Percentiles rank a stretch among this genome's conserved stretches.
Conservation (phyloP, 495 filamentous ascomycete species). For the Margaritispora aquatica region DNA sequence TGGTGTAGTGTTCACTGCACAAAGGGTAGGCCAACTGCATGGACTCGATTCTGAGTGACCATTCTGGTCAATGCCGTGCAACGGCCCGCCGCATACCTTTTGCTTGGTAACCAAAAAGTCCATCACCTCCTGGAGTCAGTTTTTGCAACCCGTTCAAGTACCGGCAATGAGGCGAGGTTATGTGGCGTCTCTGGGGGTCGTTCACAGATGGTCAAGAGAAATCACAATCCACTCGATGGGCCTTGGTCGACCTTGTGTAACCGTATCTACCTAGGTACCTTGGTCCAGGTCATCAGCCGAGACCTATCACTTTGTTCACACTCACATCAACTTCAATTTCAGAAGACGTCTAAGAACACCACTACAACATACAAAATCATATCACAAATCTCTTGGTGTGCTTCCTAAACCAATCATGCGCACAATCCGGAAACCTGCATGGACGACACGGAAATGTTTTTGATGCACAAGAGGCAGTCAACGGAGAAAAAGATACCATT, state of each 20-base stretch:
- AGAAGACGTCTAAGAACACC: background rate
- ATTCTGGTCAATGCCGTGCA: background rate
- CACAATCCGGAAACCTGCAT: background rate
- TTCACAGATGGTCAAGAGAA: background rate
- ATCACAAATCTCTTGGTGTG: background rate
- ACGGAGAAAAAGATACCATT: background rate
- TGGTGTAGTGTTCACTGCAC: background rate
- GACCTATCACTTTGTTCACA: background rate
- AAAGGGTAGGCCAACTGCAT: background rate
- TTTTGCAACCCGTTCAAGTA: background rate
- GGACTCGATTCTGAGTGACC: background rate
- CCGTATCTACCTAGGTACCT: background rate
- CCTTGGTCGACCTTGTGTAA: slow-evolving; percentile 10
- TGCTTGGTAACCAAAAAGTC: background rate
- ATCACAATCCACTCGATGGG: background rate
- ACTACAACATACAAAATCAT: background rate
- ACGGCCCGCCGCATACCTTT: background rate
- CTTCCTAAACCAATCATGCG: background rate
- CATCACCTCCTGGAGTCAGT: background rate
- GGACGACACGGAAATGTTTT: background rate
- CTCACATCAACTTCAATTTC: background rate
- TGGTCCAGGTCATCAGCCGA: slow-evolving; percentile 5
- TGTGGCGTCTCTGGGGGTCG: background rate
- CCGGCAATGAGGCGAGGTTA: background rate
- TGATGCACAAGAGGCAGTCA: background rate